Evolutionary conservation across 2,329 filamentous ascomycete genomes (phyloP).

Genomic region (Fusarium piperis): DNA sequence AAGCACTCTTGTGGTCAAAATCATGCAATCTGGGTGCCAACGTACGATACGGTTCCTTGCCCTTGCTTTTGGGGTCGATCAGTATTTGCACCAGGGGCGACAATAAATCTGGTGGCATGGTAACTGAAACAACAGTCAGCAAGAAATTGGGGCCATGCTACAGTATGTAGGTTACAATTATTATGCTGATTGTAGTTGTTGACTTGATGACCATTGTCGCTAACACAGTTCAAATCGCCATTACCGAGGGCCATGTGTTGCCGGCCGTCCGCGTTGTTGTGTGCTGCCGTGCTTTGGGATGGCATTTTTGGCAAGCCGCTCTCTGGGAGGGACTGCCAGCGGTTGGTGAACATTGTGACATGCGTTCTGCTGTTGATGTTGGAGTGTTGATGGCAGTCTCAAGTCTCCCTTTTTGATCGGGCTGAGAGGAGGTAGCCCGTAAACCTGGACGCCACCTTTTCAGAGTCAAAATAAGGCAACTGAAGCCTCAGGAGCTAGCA

Average conservation of each 20-base stretch:
- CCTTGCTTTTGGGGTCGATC: neutral
- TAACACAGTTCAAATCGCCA: neutral
- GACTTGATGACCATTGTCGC: neutral
- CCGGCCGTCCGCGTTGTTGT: neutral
- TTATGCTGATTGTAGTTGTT: neutral
- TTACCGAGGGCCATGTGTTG: neutral
- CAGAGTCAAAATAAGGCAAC: too few relatives aligned
- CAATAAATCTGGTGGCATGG: neutral
- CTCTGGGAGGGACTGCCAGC: too few relatives aligned
- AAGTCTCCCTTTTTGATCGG: too few relatives aligned
- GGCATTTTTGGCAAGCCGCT: neutral
- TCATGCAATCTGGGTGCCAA: neutral
- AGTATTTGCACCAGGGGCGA: neutral
- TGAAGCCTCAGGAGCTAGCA: too few relatives aligned
- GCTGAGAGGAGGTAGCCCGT: too few relatives aligned
- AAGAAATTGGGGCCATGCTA: neutral
- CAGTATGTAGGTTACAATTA: neutral
- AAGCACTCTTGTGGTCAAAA: too few relatives aligned
- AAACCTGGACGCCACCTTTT: too few relatives aligned
- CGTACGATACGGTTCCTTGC: neutral
- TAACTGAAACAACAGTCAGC: neutral
- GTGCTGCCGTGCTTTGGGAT: neutral
- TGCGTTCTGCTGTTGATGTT: too few relatives aligned
- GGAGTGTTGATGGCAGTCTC: too few relatives aligned
- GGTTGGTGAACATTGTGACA: neutral